These are phyloP conservation scores for Nymphaea colorata DNA, from an alignment of 164 flowering plant species.

Conservation along the genomic window DNA sequence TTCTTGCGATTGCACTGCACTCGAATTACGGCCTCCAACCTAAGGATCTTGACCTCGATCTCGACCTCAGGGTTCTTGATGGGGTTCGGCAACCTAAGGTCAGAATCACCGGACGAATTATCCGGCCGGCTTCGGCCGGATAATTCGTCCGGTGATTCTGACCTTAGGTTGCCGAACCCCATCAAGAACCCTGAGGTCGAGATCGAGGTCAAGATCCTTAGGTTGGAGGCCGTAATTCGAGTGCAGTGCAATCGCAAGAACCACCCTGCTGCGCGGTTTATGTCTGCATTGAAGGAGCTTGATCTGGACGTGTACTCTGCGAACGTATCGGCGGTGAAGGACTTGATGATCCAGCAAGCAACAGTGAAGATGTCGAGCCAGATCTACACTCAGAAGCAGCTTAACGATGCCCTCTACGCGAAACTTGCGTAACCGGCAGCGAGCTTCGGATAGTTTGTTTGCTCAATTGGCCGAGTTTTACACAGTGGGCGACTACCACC, in stretches of 20 bases:
- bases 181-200: conserved; percentile 35
- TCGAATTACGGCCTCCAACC: conserved; percentile 78
- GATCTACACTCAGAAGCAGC: conserved; percentile 68
- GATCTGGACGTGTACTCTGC: conserved; percentile 78
- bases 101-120: background rate
- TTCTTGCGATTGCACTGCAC: conserved; percentile 60
- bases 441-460: background rate
- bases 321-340: conserved; percentile 84
- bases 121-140: background rate
- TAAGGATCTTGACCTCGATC: conserved; percentile 70
- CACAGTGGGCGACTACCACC: background rate
- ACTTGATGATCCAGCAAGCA: conserved; percentile 88
- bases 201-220: conserved; percentile 70
- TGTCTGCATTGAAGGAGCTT: conserved; percentile 76
- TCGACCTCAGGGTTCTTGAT: conserved; percentile 35
- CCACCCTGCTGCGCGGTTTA: conserved; percentile 86
- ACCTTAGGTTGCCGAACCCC: conserved; percentile 2
- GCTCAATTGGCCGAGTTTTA: background rate
- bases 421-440: conserved; percentile 17
- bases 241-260: conserved; percentile 60
- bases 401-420: conserved; percentile 35
- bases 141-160: background rate
- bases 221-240: conserved; percentile 78
- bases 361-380: conserved; percentile 66
- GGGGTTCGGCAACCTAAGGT: conserved; percentile 2